phyloP scores from a whole-genome alignment of 1,284 basidiomycete species.

The Pseudozyma sp. region DNA sequence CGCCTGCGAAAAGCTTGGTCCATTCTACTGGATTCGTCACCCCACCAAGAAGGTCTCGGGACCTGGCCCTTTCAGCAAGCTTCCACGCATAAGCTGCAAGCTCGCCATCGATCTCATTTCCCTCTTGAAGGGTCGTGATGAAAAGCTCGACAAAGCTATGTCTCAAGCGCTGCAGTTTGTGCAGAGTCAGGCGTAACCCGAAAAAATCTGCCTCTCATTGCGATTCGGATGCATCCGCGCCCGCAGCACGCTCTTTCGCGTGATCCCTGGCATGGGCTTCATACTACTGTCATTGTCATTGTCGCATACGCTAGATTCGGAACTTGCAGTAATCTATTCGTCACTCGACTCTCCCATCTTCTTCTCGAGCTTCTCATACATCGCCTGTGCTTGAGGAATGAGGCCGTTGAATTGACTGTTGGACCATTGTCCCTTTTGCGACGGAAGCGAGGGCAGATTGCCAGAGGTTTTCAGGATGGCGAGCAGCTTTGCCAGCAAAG shows the following conservation, averaged over 20 bases:
- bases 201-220: too few species aligned
- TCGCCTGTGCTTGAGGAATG: conserved; percentile 44
- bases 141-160: conserved; percentile 38
- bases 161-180: conserved; percentile 12
- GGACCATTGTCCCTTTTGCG: conserved; percentile 47
- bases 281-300: too few species aligned
- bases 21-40: conserved; percentile 44
- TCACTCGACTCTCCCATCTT: conserved; percentile 29
- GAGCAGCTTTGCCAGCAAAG: conserved; percentile 41
- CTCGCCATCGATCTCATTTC: conserved; percentile 32
- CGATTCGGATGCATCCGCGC: too few species aligned
- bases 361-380: conserved; percentile 44
- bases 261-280: too few species aligned
- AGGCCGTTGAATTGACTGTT: conserved; percentile 46
- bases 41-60: conserved; percentile 30
- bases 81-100: conserved; percentile 22
- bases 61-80: conserved; percentile 28
- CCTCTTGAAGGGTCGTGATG: conserved; percentile 16
- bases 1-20: conserved; percentile 26
- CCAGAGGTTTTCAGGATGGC: conserved; percentile 47
- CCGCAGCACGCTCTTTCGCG: too few species aligned
- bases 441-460: conserved; percentile 41
- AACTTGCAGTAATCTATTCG: too few species aligned
- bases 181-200: background rate
- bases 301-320: too few species aligned